Conservation (phyloP, 164 flowering plant genomes). For the Vitis riparia region DNA sequence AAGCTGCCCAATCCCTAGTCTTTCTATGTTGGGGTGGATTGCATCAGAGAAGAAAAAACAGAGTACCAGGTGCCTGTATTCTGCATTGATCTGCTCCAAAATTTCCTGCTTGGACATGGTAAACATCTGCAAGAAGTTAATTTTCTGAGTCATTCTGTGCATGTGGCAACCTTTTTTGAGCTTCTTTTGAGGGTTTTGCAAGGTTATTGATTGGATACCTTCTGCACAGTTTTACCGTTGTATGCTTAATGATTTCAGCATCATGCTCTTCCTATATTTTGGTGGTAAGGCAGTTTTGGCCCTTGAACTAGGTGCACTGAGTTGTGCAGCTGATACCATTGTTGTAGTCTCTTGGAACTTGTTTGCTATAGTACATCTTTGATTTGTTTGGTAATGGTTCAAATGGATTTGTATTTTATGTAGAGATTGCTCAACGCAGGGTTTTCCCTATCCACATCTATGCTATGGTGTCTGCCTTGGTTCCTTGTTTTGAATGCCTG, state of each 20-base stretch:
- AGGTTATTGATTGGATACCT: not conserved
- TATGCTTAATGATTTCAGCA: not conserved
- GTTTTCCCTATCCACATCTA: too few species aligned
- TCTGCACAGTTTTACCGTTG: not conserved
- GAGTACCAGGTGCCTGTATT: not conserved
- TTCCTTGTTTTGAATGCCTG: too few species aligned
- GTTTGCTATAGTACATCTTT: too few species aligned
- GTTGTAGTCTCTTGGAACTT: too few species aligned
- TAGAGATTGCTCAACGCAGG: too few species aligned
- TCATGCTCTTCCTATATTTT: not conserved
- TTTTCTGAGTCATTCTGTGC: not conserved
- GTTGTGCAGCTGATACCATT: too few species aligned
- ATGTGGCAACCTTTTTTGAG: not conserved
- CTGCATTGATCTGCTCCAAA: not conserved
- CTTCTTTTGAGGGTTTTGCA: not conserved
- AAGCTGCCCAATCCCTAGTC: slow-evolving; percentile 14
- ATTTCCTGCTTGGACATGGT: slow-evolving; percentile 11
- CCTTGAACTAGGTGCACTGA: too few species aligned
- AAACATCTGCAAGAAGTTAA: not conserved
- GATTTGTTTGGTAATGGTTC: too few species aligned
- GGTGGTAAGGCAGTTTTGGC: not conserved
- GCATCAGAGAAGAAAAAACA: not conserved
- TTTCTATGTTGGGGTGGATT: not conserved
- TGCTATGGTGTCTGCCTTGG: too few species aligned
- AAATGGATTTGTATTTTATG: too few species aligned